phyloP scores from a whole-genome alignment of 192 early-diverging fungal species.

The Radiomyces spectabilis region DNA sequence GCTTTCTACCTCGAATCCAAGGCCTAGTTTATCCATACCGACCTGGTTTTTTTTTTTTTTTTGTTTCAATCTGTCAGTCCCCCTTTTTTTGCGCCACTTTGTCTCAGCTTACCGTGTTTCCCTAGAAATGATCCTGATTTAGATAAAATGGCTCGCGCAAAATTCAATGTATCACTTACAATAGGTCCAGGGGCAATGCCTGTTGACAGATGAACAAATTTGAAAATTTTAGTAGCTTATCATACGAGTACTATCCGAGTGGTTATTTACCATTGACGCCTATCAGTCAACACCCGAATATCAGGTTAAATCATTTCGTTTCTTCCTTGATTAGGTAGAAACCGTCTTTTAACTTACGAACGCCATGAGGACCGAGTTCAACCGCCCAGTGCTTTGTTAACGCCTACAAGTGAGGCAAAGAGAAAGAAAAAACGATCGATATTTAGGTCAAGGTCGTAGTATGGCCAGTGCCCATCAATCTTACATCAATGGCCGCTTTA shows the following conservation, averaged over 20 bases:
- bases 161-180: slow-evolving; percentile 6
- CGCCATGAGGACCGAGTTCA: slow-evolving; percentile 65
- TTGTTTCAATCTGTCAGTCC: too few species aligned
- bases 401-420: too few species aligned
- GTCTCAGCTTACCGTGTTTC: too few species aligned
- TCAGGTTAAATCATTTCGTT: not conserved
- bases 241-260: too few species aligned
- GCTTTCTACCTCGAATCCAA: not conserved
- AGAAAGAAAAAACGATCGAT: slow-evolving; percentile 28
- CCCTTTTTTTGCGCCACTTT: too few species aligned
- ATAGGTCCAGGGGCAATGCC: slow-evolving; percentile 58
- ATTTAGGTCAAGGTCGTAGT: too few species aligned
- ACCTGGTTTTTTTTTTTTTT: too few species aligned
- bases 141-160: too few species aligned
- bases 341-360: slow-evolving; percentile 33
- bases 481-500: slow-evolving; percentile 31
- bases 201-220: slow-evolving; percentile 33
- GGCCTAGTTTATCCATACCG: slow-evolving; percentile 12
- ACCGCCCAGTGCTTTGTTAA: slow-evolving; percentile 54
- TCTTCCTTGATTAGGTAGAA: not conserved
- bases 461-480: too few species aligned
- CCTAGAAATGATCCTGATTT: too few species aligned
- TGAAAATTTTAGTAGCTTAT: too few species aligned
- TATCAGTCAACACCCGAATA: not conserved
- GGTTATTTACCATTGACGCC: slow-evolving; percentile 23